Conservation (phyloP, 345 rosid genomes). For the Citrus cavaleriei region DNA sequence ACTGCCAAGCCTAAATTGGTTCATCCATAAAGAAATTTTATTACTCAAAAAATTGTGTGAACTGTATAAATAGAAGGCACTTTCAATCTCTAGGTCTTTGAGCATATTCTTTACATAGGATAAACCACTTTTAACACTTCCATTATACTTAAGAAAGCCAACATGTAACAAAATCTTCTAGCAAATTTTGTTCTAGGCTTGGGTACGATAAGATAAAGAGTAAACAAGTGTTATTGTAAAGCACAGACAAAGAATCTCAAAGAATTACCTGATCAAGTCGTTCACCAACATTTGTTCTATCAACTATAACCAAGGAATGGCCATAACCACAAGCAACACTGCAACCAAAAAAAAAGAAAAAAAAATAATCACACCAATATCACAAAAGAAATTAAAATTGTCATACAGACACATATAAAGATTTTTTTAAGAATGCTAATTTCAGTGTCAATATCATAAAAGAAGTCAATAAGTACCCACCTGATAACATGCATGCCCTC, state of each 20-base stretch:
- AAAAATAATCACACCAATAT: too few relatives aligned
- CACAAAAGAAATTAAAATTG: background rate
- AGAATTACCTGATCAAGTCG: constrained; percentile 79
- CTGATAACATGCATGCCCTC: constrained; percentile 90
- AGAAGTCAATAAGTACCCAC: constrained; percentile 34
- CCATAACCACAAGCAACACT: constrained; percentile 90
- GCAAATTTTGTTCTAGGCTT: background rate
- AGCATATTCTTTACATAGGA: background rate
- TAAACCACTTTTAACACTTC: background rate
- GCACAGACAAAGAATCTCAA: background rate
- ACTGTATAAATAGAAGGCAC: background rate
- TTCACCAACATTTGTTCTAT: constrained; percentile 60
- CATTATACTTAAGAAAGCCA: background rate
- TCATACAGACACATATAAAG: background rate
- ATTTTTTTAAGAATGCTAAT: background rate
- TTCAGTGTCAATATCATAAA: background rate
- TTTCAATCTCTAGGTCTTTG: background rate
- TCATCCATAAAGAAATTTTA: background rate
- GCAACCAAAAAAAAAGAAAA: constrained; percentile 11
- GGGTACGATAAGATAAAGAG: background rate
- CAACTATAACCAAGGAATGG: constrained; percentile 88
- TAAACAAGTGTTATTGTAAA: background rate
- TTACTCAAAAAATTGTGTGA: background rate
- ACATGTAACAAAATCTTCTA: background rate
- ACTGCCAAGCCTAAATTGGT: background rate